Conservation (phyloP, 2,329 filamentous ascomycete genomes). For the Nemania sp. region DNA sequence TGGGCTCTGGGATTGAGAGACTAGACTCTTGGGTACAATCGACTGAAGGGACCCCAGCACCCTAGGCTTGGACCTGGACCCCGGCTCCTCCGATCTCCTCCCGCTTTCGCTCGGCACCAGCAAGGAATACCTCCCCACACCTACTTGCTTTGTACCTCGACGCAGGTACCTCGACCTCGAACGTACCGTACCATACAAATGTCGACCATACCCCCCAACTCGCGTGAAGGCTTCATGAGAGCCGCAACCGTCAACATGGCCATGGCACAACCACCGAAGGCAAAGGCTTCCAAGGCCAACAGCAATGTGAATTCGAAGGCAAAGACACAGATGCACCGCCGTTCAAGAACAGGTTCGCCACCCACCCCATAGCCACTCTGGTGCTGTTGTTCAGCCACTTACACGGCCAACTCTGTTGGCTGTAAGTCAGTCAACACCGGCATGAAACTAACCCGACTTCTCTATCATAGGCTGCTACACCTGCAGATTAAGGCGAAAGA, state of each 20-base stretch:
- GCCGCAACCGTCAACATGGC: conserved; percentile 63
- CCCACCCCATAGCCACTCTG: conserved; percentile 32
- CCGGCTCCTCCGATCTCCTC: conserved; percentile 42
- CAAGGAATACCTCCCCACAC: conserved; percentile 39
- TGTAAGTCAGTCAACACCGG: conserved; percentile 31
- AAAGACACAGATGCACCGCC: conserved; percentile 86
- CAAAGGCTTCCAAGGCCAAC: conserved; percentile 60
- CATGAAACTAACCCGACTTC: conserved; percentile 40
- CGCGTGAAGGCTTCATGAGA: conserved; percentile 55
- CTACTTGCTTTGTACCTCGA: conserved; percentile 43
- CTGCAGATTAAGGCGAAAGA: conserved; percentile 68
- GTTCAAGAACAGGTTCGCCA: conserved; percentile 88
- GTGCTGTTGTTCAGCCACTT: conserved; percentile 30
- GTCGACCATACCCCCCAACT: conserved; percentile 68
- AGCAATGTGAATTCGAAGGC: conserved; percentile 63
- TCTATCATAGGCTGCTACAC: conserved; percentile 64
- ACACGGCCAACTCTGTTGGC: conserved; percentile 24
- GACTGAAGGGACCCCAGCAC: conserved; percentile 38
- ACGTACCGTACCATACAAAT: conserved; percentile 59
- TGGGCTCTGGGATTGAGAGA: conserved; percentile 40
- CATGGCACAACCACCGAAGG: conserved; percentile 61
- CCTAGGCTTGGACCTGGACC: conserved; percentile 44
- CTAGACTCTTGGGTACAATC: conserved; percentile 41
- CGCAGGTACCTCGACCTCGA: conserved; percentile 48
- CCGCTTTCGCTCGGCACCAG: conserved; percentile 49